Evolutionary conservation across 2,329 filamentous ascomycete species (phyloP).

Genomic region (Beauveria brongniartii): DNA sequence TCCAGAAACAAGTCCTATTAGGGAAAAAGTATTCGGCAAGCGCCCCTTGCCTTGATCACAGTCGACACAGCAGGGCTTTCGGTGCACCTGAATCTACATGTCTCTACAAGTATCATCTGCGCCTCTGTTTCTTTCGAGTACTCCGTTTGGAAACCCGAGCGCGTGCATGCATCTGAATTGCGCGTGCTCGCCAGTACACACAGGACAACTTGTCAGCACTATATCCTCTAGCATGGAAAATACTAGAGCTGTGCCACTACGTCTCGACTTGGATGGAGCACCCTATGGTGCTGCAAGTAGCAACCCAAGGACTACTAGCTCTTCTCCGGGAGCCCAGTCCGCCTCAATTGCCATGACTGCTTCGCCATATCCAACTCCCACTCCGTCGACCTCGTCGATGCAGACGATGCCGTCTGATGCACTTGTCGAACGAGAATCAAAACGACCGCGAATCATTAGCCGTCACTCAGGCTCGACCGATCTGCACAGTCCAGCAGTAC

Average conservation of each 20-base stretch:
- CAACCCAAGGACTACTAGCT: not conserved
- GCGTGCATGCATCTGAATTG: not conserved
- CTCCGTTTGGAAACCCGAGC: not conserved
- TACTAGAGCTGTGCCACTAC: not conserved
- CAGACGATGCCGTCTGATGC: not conserved
- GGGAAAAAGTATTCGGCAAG: not conserved
- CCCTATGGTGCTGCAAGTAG: not conserved
- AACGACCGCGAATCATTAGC: not conserved
- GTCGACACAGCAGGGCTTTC: not conserved
- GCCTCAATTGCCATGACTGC: not conserved
- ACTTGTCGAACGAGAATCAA: not conserved
- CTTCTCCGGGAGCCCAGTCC: not conserved
- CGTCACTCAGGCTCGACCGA: not conserved
- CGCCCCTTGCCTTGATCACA: not conserved
- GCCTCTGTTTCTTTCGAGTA: not conserved
- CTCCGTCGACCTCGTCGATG: not conserved
- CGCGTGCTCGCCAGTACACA: not conserved
- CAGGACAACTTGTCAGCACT: not conserved
- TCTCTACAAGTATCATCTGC: constrained; percentile 3
- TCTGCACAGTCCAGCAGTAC: not conserved
- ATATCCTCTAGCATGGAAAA: not conserved
- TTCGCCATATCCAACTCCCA: not conserved
- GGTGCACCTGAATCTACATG: not conserved
- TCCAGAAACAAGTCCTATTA: not conserved
- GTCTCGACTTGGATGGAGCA: not conserved